Base-by-base conservation (phyloP, 768 basidiomycete species). In the Gloeopeniophorella convolvens region DNA sequence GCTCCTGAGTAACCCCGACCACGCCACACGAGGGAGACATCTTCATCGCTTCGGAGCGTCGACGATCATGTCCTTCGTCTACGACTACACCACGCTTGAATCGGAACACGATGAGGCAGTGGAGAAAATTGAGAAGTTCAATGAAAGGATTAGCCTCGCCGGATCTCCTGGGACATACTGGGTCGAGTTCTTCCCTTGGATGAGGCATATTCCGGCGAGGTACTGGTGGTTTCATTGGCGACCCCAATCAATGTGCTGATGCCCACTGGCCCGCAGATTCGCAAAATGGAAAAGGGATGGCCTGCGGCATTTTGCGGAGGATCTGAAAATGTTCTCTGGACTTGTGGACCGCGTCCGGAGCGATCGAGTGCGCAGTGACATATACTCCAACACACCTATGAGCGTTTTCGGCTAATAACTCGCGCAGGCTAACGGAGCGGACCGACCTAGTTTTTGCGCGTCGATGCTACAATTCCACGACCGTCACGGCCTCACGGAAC, bases 41-140 rank as follows among this genome's bases (percentile, higher is more conserved):
- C 24, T 68, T 24, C 23, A 18, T 26, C 63, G 65, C 23, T 43
- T 56, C 3, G 48, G 61, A 7, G 59, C 64, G 7, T 66, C 66
- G 1, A 46, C 45, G 1, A 54, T 61, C 4, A 51, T 66, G 48
- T 36, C 64, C 3, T 44, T 58, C n/a, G 49, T 55, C 2, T 66
- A 66, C 45, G 57, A 51, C 39, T 40, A 40, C 23, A 20, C 39
- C 21, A 40, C 39, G 3, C 20, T 40, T 3, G 39, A 40, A 16
- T 24, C 20, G 23, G 39, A 40, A 16, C 23, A 40, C 39, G 39
- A 40, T 16, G 16, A 40, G 39, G 26, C 3, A 2, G 2, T 40
- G 21, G 16, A 23, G 8, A 12, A 24, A 13, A 24, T 40, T 12
- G 21, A 21, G 10, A 15, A 5, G 12, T 40, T 40, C n/a, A 12